A percentile compares a stretch with the other conserved stretches of the same genome.
phyloP scores from a whole-genome alignment of 176 grass and related monocot species.

The Areca catechu region DNA sequence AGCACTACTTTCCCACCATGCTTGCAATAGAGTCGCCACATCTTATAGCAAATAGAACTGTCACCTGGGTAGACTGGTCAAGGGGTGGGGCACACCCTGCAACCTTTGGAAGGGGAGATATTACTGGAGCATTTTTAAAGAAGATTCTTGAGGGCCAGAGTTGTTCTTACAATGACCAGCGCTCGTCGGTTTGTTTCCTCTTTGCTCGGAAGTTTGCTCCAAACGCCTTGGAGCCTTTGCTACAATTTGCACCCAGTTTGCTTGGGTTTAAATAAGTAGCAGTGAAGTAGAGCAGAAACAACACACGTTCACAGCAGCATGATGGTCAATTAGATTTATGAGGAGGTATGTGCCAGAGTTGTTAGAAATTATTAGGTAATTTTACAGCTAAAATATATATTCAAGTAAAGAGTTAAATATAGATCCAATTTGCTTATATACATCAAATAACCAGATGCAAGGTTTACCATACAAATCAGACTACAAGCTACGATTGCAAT shows the following conservation, averaged over 20 bases:
- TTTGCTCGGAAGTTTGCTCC: conserved; percentile 13
- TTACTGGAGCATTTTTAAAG: conserved; percentile 5
- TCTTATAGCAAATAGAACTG: not conserved
- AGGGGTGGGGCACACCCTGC: conserved; percentile 13
- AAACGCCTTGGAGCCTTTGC: conserved; percentile 3
- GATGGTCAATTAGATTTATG: no score
- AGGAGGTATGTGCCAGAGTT: no score
- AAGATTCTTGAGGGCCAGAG: not conserved
- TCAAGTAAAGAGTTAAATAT: no score
- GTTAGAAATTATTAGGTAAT: no score
- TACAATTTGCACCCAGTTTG: conserved; percentile 1
- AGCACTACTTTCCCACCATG: conserved; percentile 19
- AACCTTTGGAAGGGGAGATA: conserved; percentile 1
- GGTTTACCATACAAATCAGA: no score
- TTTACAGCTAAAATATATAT: no score
- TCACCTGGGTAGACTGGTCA: conserved; percentile 14
- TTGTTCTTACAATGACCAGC: not conserved
- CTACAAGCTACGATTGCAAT: no score
- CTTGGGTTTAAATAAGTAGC: not conserved
- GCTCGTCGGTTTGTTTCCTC: not conserved
- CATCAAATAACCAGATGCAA: no score
- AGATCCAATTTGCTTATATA: no score
- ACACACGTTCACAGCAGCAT: no score
- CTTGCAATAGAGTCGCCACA: not conserved
- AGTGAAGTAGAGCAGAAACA: not conserved